Evolutionary conservation across 2,329 filamentous ascomycete genomes (phyloP).

Genomic region (Mycocentrospora acerina): DNA sequence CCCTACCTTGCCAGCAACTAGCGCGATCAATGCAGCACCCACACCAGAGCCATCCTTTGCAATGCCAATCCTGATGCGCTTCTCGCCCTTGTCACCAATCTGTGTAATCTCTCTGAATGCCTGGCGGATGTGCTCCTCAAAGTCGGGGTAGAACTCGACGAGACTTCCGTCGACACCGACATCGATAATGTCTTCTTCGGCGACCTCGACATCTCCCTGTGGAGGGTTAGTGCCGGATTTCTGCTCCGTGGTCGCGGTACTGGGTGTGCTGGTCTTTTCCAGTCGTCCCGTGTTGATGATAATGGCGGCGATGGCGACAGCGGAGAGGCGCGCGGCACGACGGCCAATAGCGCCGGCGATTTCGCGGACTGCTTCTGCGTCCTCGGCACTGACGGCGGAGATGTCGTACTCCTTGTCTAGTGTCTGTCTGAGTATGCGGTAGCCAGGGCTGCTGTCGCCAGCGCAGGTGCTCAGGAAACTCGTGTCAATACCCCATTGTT

Average conservation of each 20-base stretch:
- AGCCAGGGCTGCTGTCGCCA: slow-evolving; percentile 71
- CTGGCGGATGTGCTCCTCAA: slow-evolving; percentile 84
- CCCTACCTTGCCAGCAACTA: slow-evolving; percentile 69
- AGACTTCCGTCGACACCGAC: slow-evolving; percentile 93
- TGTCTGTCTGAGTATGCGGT: slow-evolving; percentile 73
- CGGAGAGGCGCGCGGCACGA: slow-evolving; percentile 83
- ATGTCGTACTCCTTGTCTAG: slow-evolving; percentile 77
- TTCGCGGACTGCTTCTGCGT: slow-evolving; percentile 83
- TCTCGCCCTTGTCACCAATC: slow-evolving; percentile 76
- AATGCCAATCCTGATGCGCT: slow-evolving; percentile 88
- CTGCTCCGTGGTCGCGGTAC: slow-evolving; percentile 40
- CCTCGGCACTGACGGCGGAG: slow-evolving; percentile 74
- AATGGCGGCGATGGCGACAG: slow-evolving; percentile 83
- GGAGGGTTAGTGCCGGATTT: slow-evolving; percentile 37
- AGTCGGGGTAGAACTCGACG: slow-evolving; percentile 94
- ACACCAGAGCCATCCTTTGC: slow-evolving; percentile 95
- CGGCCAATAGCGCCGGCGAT: slow-evolving; percentile 82
- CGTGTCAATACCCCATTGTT: slow-evolving; percentile 88
- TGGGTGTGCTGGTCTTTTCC: slow-evolving; percentile 20
- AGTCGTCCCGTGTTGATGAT: slow-evolving; percentile 79
- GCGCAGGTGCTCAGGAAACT: slow-evolving; percentile 85
- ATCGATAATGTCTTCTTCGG: slow-evolving; percentile 73
- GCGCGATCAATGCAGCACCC: slow-evolving; percentile 91
- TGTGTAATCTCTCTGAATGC: slow-evolving; percentile 74
- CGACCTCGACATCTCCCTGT: slow-evolving; percentile 37